Evolutionary conservation across 2,329 filamentous ascomycete species (phyloP).

Genomic region (Beauveria medogensis): DNA sequence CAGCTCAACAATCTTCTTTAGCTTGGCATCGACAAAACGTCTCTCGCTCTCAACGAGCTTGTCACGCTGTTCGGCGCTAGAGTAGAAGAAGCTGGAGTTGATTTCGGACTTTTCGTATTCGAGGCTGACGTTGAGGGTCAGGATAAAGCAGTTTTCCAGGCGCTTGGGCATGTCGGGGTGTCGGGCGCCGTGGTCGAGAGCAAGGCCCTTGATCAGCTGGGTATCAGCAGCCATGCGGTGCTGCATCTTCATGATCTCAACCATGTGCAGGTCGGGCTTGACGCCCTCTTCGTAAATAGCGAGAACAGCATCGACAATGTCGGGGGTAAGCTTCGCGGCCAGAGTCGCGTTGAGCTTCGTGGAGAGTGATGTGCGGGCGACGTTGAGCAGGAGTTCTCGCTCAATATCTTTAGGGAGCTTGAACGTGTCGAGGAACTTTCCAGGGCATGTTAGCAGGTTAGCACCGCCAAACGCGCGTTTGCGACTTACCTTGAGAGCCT

Average conservation of each 20-base stretch:
- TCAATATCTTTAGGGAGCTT: conserved; percentile 85
- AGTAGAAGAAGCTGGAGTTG: conserved; percentile 99
- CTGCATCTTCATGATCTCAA: conserved; percentile 99
- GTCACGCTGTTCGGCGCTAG: conserved; percentile 89
- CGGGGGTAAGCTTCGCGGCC: conserved; percentile 83
- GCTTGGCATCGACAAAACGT: conserved; percentile 88
- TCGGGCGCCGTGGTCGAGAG: conserved; percentile 87
- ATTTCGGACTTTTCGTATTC: conserved; percentile 99
- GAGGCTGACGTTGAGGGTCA: conserved; percentile 91
- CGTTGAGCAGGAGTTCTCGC: conserved; percentile 84
- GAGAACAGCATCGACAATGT: conserved; percentile 93
- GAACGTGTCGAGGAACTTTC: conserved; percentile 87
- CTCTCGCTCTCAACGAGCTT: conserved; percentile 98
- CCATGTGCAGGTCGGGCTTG: conserved; percentile 97
- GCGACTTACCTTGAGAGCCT: conserved; percentile 66
- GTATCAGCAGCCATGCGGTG: conserved; percentile 94
- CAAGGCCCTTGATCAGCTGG: conserved; percentile 86
- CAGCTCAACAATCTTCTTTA: conserved; percentile 93
- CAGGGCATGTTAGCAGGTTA: neutral
- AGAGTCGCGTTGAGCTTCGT: conserved; percentile 90
- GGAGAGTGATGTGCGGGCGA: conserved; percentile 87
- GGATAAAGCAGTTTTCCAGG: conserved; percentile 88
- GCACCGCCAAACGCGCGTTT: neutral
- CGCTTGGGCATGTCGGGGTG: conserved; percentile 98
- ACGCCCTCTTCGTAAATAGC: conserved; percentile 82